These are phyloP conservation scores for Eutrema salsugineum DNA, from an alignment of 441 rosid species.

Conservation along the genomic window DNA sequence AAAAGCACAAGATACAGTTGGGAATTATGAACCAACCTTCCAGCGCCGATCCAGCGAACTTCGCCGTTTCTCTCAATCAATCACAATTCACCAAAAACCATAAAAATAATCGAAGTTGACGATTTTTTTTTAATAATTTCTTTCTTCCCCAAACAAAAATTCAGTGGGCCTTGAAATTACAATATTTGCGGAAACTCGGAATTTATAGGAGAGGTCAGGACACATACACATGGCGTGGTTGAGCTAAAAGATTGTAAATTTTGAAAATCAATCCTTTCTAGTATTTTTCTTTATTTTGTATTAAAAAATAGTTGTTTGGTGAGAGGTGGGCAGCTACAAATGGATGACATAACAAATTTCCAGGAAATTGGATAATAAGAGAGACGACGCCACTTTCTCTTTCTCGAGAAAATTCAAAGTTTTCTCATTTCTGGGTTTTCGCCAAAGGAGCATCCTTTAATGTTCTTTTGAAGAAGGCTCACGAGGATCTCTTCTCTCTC, in stretches of 20 bases:
- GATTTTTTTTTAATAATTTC: neutral
- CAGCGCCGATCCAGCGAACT: constrained; percentile 25
- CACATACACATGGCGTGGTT: constrained; percentile 24
- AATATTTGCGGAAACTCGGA: constrained; percentile 21
- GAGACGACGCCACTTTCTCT: constrained; percentile 19
- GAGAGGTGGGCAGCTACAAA: constrained; percentile 31
- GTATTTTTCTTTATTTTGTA: neutral
- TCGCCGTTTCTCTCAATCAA: constrained; percentile 31
- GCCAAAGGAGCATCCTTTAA: constrained; percentile 18
- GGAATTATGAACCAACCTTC: constrained; percentile 19
- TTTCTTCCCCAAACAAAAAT: neutral
- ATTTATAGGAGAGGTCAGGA: constrained; percentile 13
- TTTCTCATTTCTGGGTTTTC: constrained; percentile 26
- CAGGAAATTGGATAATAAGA: constrained; percentile 12
- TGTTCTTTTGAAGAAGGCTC: constrained; percentile 21
- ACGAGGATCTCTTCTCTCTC: neutral
- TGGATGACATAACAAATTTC: constrained; percentile 18
- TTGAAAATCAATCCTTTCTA: neutral
- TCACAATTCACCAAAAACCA: neutral
- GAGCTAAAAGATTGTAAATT: neutral
- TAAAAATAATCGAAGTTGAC: neutral
- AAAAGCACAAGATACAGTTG: constrained; percentile 7
- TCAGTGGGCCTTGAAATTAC: constrained; percentile 3
- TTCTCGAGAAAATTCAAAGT: constrained; percentile 16
- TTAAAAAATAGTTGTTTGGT: constrained; percentile 3